Evolutionary conservation across 2,329 filamentous ascomycete species (phyloP).

Genomic region (Tolypocladium tropicale): DNA sequence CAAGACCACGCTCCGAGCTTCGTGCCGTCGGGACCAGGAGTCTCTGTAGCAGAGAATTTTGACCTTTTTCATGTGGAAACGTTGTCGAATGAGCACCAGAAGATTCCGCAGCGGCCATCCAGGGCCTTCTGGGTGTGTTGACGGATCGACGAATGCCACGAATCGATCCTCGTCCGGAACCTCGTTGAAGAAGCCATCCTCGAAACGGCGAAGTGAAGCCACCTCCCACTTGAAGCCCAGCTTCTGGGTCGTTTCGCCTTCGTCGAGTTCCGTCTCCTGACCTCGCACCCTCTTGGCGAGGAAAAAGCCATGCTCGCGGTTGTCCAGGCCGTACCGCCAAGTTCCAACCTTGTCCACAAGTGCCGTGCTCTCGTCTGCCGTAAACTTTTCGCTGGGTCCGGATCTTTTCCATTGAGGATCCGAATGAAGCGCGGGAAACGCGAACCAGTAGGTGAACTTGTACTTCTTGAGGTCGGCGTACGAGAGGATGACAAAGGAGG

Average conservation of each 20-base stretch:
- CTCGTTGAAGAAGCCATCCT: slow-evolving; percentile 76
- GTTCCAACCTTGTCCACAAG: slow-evolving; percentile 78
- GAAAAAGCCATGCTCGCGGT: slow-evolving; percentile 88
- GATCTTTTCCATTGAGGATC: slow-evolving; percentile 69
- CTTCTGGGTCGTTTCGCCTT: slow-evolving; percentile 32
- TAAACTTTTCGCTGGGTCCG: slow-evolving; percentile 45
- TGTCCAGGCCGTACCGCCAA: slow-evolving; percentile 75
- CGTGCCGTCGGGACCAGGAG: slow-evolving; percentile 63
- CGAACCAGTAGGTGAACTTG: slow-evolving; percentile 97
- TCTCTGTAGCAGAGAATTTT: slow-evolving; percentile 90
- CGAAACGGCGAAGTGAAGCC: slow-evolving; percentile 65
- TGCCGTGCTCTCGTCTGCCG: slow-evolving; percentile 59
- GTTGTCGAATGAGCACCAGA: slow-evolving; percentile 70
- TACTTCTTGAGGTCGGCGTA: slow-evolving; percentile 97
- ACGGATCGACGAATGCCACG: slow-evolving; percentile 84
- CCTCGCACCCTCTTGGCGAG: slow-evolving; percentile 66
- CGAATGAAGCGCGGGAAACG: slow-evolving; percentile 86
- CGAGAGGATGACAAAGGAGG: slow-evolving; percentile 80
- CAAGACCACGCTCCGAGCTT: slow-evolving; percentile 72
- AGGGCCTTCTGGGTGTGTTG: slow-evolving; percentile 76
- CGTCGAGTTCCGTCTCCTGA: slow-evolving; percentile 32
- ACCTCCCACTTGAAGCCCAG: slow-evolving; percentile 69
- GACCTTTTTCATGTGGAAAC: slow-evolving; percentile 65
- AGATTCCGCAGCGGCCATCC: slow-evolving; percentile 92
- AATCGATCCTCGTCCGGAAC: slow-evolving; percentile 65